phyloP scores from a whole-genome alignment of 495 filamentous ascomycete genomes.

The Mytilinidion resinicola region DNA sequence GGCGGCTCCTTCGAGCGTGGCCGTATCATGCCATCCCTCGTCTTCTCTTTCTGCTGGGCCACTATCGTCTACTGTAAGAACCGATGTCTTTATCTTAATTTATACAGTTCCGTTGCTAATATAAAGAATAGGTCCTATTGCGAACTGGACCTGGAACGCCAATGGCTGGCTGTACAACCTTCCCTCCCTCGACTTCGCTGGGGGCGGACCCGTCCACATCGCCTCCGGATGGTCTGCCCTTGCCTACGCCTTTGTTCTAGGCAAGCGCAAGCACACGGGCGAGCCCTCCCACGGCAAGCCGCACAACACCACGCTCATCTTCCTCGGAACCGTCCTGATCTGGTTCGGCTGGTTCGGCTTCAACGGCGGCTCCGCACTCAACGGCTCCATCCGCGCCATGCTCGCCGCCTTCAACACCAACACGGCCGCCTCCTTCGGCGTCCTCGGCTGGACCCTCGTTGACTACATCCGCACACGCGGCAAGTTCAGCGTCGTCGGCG shows the following conservation, averaged over 20 bases:
- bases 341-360: conserved; percentile 60
- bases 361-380: conserved; percentile 55
- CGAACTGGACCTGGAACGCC: conserved; percentile 56
- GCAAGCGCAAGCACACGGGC: conserved; percentile 45
- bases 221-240: conserved; percentile 49
- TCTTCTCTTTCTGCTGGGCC: conserved; percentile 55
- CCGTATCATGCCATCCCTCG: conserved; percentile 48
- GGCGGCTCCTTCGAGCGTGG: conserved; percentile 52
- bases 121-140: conserved; percentile 28
- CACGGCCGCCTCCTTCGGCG: conserved; percentile 50
- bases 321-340: conserved; percentile 52
- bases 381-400: conserved; percentile 52
- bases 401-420: conserved; percentile 58
- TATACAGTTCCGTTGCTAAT: too few species aligned
- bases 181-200: conserved; percentile 51
- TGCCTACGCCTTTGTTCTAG: conserved; percentile 51
- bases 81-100: conserved; percentile 28
- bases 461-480: conserved; percentile 51
- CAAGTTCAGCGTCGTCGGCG: conserved; percentile 54
- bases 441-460: conserved; percentile 54
- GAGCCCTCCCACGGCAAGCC: conserved; percentile 43
- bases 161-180: conserved; percentile 54
- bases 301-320: conserved; percentile 52
- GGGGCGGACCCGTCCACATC: conserved; percentile 52
- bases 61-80: conserved; percentile 57